A percentile compares a stretch with the other conserved stretches of the same genome.
Evolutionary conservation across 768 basidiomycete genomes (phyloP).

Genomic region (Suillus ampliporus): DNA sequence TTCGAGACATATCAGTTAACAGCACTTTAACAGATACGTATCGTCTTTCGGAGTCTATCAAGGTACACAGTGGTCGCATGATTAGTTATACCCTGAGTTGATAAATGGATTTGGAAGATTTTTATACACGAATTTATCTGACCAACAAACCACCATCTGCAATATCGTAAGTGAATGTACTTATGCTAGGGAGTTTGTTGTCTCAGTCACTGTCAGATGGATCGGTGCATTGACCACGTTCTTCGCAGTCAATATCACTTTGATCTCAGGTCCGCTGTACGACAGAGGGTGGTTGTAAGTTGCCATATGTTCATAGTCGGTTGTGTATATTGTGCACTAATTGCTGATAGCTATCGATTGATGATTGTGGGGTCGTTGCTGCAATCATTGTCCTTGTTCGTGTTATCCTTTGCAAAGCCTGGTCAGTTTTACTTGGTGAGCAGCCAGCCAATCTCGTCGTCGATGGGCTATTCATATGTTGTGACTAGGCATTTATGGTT

Average conservation of each 20-base stretch:
- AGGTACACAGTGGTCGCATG: conserved; percentile 17
- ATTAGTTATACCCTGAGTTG: not conserved
- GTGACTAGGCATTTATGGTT: conserved; percentile 43
- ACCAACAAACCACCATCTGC: conserved; percentile 32
- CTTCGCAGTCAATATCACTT: conserved; percentile 34
- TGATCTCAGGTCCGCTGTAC: conserved; percentile 37
- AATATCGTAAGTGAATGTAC: conserved; percentile 29
- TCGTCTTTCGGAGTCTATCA: conserved; percentile 41
- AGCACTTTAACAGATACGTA: conserved; percentile 24
- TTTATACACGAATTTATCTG: conserved; percentile 37
- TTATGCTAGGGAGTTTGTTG: conserved; percentile 36
- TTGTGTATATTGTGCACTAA: conserved; percentile 30
- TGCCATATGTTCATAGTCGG: not conserved
- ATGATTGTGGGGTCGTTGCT: conserved; percentile 21
- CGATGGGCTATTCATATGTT: not conserved
- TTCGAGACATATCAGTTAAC: not conserved
- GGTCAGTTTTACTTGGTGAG: conserved; percentile 32
- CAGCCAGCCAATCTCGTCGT: not conserved
- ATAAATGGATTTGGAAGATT: conserved; percentile 31
- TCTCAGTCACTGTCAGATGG: conserved; percentile 31
- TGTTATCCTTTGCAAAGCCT: conserved; percentile 31
- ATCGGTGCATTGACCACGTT: conserved; percentile 40
- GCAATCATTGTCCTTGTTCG: conserved; percentile 28
- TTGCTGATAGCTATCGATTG: conserved; percentile 3
- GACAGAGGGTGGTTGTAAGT: conserved; percentile 38